A percentile compares a stretch with the other conserved stretches of the same genome.
These are phyloP conservation scores for Fistulinella prunicolor DNA, from an alignment of 768 basidiomycete genomes.

Conservation along the genomic window DNA sequence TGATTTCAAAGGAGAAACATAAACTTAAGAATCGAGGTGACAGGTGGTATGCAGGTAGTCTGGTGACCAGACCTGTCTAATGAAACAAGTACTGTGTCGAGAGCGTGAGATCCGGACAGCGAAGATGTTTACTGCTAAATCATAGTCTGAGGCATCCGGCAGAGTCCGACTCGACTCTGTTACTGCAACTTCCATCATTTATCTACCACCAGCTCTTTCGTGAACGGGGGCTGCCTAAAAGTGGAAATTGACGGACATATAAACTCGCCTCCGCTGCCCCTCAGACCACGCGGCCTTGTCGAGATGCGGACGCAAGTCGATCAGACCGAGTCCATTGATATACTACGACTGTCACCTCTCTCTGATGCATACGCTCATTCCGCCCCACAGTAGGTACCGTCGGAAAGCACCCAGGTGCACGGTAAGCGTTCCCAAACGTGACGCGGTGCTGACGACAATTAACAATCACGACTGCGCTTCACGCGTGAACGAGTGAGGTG, in stretches of 20 bases:
- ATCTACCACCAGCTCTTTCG: no score
- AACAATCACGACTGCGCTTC: conserved; percentile 31
- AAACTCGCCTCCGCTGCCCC: conserved; percentile 43
- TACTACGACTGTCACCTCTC: conserved; percentile 43
- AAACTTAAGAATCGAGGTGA: no score
- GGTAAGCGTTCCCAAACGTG: conserved; percentile 51
- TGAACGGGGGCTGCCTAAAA: conserved; percentile 43
- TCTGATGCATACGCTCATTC: conserved; percentile 57
- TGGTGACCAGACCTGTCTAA: no score
- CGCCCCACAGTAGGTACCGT: conserved; percentile 43
- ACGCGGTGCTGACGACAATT: conserved; percentile 42
- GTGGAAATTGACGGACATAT: conserved; percentile 43
- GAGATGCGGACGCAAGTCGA: conserved; percentile 51
- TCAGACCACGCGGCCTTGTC: conserved; percentile 46
- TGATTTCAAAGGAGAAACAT: no score
- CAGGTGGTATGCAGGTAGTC: no score
- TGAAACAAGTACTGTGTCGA: no score
- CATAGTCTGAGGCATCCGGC: no score
- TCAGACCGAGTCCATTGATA: no score
- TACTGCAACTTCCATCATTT: no score
- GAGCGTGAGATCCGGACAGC: no score
- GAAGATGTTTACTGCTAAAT: no score
- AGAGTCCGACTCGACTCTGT: no score
- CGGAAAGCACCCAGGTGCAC: conserved; percentile 49
- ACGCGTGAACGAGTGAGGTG: conserved; percentile 27